Base-by-base conservation (phyloP, 352 stramenopile genomes). In the Globisporangium parvum region DNA sequence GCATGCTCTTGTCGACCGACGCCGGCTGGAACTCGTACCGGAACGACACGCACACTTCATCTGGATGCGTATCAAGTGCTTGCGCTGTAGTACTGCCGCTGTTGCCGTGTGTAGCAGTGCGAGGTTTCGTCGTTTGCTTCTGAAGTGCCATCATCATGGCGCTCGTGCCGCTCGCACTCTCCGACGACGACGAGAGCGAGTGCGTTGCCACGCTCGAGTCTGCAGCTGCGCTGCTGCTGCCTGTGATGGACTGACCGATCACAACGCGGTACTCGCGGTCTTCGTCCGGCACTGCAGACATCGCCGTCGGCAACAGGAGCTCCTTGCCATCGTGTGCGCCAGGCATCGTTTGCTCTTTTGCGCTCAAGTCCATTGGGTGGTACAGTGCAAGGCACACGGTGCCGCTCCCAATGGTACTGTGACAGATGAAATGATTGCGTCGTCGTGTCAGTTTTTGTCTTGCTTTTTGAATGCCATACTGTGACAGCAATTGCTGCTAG, bases 1-100 rank as follows among this genome's bases (percentile, higher is more conserved):
- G 77, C 39, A 76, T 71, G 31, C 60, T 68, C 39, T 77, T 79
- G 65, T 94, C 78, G 8, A 93, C 71, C 0, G 85, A 94, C 21
- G 85, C 85, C 11, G 85, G 82, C 53, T 87, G 83, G 56, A 94
- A 94, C 54, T 94, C 82, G 57, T 94, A 94, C 24, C 84, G 71
- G 55, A 94, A 91, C 8, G 82, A 73, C 45, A 68, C 60, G 31
- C 70, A 75, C 23, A 83, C 72, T 14, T 75, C 66, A 17, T 55
- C 57, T 10, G 47, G 48, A 8, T 33, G 66, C 47, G 2, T 62
- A 11, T 1, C n/a, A 4, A 21, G 8, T 10, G 6, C 4, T 18
- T 5, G 12, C 42, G 21, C 17, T 53, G 31, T 33, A n/a, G 1
- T 37, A 12, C 3, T 51, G 21, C 6, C 4, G 35, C 23, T 18